phyloP scores from a whole-genome alignment of 257 asterid species.

The Craterostigma plantagineum region DNA sequence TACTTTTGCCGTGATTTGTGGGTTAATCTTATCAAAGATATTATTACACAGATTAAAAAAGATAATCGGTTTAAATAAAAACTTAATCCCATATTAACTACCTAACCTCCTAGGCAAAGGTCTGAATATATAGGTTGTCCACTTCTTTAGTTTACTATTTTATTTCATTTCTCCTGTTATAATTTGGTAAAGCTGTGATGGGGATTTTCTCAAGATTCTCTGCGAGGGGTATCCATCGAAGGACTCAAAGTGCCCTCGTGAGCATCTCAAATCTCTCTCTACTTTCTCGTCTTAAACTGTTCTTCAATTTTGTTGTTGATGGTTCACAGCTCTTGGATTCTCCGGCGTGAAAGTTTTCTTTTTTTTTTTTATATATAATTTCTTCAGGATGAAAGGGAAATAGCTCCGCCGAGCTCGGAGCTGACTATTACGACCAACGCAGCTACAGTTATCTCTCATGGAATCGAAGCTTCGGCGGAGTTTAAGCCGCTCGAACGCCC shows the following conservation, averaged over 20 bases:
- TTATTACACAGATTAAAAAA: too few species aligned
- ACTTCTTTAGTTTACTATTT: too few species aligned
- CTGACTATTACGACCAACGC: conserved; percentile 17
- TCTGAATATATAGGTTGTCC: too few species aligned
- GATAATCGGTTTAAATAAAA: too few species aligned
- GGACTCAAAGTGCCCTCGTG: conserved; percentile 80
- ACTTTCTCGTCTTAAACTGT: too few species aligned
- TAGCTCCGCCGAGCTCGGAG: conserved; percentile 30
- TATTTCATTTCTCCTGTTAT: neutral
- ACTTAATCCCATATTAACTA: too few species aligned
- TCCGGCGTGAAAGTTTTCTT: too few species aligned
- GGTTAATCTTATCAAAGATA: too few species aligned
- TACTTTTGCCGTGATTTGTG: too few species aligned
- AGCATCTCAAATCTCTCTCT: conserved; percentile 10
- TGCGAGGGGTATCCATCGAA: conserved; percentile 44
- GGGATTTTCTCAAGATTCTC: conserved; percentile 89
- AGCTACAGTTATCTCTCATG: conserved; percentile 23
- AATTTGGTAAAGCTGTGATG: conserved; percentile 30
- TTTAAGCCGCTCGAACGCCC: conserved; percentile 79
- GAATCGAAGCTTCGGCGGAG: conserved; percentile 46
- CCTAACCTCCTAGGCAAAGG: too few species aligned
- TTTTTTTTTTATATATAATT: conserved; percentile 4
- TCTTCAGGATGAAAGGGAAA: conserved; percentile 47
- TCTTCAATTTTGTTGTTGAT: neutral
- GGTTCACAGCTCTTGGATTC: neutral